Conservation (phyloP, 257 asterid genomes). For the Capsicum rhomboideum region DNA sequence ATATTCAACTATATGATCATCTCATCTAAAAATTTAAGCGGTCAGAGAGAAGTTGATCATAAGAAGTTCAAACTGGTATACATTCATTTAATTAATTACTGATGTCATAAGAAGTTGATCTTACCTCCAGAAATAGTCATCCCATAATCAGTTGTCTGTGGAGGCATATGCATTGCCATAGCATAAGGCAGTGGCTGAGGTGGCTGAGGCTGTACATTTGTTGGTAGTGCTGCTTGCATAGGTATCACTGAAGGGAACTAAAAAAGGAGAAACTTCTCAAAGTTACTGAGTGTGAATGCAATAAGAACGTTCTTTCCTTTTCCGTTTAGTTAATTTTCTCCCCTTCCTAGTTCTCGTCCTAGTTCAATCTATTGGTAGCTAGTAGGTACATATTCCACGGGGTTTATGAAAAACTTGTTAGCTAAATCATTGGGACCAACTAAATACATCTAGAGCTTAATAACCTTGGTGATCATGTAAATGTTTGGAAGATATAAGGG, state of each 20-base stretch:
- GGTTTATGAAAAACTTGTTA: neutral
- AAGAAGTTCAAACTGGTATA: too few relatives aligned
- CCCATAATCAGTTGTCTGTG: constrained; percentile 32
- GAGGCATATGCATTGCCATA: constrained; percentile 13
- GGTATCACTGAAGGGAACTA: constrained; percentile 56
- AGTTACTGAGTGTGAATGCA: neutral
- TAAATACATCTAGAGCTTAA: neutral
- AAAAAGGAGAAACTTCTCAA: neutral
- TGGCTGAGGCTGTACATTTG: constrained; percentile 18
- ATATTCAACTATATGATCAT: constrained; percentile 8
- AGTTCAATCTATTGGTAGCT: neutral
- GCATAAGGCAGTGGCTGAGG: constrained; percentile 30
- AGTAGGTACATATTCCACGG: neutral
- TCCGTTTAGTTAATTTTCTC: neutral
- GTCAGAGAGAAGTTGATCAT: neutral
- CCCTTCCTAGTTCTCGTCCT: neutral
- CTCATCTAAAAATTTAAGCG: neutral
- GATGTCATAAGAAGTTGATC: neutral
- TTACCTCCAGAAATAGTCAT: constrained; percentile 42
- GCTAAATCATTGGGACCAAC: neutral
- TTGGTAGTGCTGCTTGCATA: constrained; percentile 44
- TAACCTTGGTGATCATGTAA: neutral
- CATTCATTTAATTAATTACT: neutral
- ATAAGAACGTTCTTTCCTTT: neutral
- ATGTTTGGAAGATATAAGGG: neutral